Percentiles rank a stretch among this genome's conserved stretches.
phyloP scores from a whole-genome alignment of 441 rosid species.

The Syzygium malaccense region DNA sequence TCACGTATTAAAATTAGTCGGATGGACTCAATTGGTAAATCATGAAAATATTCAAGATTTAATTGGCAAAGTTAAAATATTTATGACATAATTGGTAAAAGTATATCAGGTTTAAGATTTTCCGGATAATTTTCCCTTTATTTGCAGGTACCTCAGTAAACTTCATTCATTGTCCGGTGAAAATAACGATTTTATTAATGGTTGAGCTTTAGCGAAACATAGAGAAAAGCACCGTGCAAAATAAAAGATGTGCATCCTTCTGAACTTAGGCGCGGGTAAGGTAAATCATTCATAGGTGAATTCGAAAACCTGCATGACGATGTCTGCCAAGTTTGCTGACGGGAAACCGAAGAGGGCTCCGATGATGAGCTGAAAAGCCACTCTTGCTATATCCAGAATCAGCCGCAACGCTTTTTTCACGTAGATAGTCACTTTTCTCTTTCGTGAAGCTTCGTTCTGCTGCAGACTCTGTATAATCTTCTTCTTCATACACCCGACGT shows the following conservation, averaged over 20 bases:
- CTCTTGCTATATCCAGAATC: not conserved
- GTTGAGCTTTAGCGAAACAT: not conserved
- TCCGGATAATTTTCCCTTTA: too few relatives aligned
- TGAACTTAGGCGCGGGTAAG: not conserved
- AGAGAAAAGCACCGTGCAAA: not conserved
- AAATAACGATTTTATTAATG: not conserved
- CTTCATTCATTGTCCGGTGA: not conserved
- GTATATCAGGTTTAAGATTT: too few relatives aligned
- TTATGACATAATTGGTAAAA: accelerated
- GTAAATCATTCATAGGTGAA: too few relatives aligned
- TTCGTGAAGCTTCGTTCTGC: too few relatives aligned
- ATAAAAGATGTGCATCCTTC: not conserved
- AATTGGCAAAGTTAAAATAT: too few relatives aligned
- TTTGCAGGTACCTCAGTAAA: not conserved
- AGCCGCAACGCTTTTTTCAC: not conserved
- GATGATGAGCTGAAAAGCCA: not conserved
- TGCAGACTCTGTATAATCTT: too few relatives aligned
- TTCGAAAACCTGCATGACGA: too few relatives aligned
- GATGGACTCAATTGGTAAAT: too few relatives aligned
- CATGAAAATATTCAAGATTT: too few relatives aligned
- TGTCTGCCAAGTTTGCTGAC: not conserved
- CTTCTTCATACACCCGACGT: not conserved
- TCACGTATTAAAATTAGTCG: too few relatives aligned
- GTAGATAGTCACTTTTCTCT: not conserved
- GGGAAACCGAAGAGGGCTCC: not conserved